Conservation (phyloP, 2,329 filamentous ascomycete species). For the Sporothrix mexicana region DNA sequence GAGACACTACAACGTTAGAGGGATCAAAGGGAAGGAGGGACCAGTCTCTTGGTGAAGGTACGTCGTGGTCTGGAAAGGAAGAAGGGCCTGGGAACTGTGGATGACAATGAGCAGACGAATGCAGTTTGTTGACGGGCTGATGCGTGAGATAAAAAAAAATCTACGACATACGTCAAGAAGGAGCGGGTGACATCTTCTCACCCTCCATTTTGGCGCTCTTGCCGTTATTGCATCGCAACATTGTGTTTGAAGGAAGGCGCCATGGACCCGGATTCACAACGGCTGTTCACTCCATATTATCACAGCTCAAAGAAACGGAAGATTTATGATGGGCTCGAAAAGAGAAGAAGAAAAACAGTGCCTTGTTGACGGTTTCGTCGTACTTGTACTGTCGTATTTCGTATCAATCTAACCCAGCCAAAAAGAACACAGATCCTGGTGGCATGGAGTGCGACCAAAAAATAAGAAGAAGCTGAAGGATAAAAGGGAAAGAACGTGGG, state of each 20-base stretch:
- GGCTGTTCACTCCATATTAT: background rate
- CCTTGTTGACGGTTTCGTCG: background rate
- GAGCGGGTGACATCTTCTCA: background rate
- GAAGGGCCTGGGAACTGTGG: background rate
- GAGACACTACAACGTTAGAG: background rate
- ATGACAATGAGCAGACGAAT: background rate
- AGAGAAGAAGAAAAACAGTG: background rate
- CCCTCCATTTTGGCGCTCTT: background rate
- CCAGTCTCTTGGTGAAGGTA: no score
- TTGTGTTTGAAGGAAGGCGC: background rate
- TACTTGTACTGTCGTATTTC: background rate
- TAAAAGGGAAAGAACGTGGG: background rate
- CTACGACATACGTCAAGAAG: background rate
- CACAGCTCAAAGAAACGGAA: background rate
- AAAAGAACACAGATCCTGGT: background rate
- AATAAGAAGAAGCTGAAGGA: background rate
- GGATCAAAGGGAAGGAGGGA: no score
- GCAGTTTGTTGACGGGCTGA: background rate
- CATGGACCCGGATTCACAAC: slow-evolving; percentile 1
- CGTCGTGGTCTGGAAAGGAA: background rate
- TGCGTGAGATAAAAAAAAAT: background rate
- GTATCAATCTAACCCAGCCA: background rate
- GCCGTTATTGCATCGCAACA: background rate
- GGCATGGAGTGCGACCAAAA: slow-evolving; percentile 4
- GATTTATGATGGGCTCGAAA: background rate